A percentile compares a stretch with the other conserved stretches of the same genome.
These are phyloP conservation scores for Candida peoriensis DNA, from an alignment of 805 yeast species.

Conservation along the genomic window DNA sequence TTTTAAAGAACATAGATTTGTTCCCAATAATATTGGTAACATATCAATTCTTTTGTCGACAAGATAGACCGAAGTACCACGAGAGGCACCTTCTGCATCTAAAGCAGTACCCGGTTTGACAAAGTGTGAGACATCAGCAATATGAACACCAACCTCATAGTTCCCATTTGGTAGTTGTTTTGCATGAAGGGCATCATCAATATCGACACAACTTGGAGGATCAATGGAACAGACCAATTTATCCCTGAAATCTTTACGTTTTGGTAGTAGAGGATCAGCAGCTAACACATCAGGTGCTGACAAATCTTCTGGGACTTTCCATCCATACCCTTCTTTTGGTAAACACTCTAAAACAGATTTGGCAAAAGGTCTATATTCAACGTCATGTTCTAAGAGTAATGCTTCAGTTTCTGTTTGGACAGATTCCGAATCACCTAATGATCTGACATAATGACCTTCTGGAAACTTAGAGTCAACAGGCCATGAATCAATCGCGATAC, in stretches of 20 bases:
- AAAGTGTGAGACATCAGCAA: constrained; percentile 97
- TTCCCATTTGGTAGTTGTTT: constrained; percentile 81
- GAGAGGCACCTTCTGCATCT: constrained; percentile 92
- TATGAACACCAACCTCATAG: constrained; percentile 96
- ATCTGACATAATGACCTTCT: constrained; percentile 89
- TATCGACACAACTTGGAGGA: constrained; percentile 98
- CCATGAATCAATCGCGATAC: constrained; percentile 93
- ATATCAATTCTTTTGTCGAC: constrained; percentile 98
- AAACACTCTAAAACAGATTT: constrained; percentile 87
- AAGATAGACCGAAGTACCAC: constrained; percentile 95
- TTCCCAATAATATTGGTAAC: constrained; percentile 93
- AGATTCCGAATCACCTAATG: constrained; percentile 85
- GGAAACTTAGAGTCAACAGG: constrained; percentile 79
- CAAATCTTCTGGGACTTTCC: constrained; percentile 77
- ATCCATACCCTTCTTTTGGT: constrained; percentile 88
- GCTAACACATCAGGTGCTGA: constrained; percentile 49
- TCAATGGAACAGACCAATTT: constrained; percentile 91
- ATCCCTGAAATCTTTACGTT: constrained; percentile 83
- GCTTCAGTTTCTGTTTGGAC: constrained; percentile 97
- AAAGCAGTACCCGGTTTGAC: constrained; percentile 89
- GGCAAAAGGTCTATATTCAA: constrained; percentile 93
- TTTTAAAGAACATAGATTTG: constrained; percentile 90
- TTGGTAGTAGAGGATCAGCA: constrained; percentile 40
- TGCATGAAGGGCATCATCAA: constrained; percentile 97
- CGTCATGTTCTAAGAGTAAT: constrained; percentile 86